Evolutionary conservation across 2,329 filamentous ascomycete genomes (phyloP).

Genomic region (Pyricularia sp.): DNA sequence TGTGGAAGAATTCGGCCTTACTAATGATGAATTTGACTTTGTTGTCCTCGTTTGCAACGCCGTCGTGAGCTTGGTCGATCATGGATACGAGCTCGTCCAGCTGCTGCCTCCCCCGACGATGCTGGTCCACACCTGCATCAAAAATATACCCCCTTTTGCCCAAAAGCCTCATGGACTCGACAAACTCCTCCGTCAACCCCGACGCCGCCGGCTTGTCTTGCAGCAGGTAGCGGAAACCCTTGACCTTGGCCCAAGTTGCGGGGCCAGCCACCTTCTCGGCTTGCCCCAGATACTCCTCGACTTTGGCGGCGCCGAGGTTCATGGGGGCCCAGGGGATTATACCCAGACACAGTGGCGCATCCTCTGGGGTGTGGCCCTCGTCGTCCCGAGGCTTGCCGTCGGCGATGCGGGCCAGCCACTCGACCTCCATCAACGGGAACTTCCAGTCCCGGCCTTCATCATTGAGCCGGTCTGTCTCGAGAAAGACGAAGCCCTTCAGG

Average conservation of each 20-base stretch:
- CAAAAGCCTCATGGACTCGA: slow-evolving; percentile 56
- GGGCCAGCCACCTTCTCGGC: slow-evolving; percentile 54
- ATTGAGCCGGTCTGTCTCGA: slow-evolving; percentile 72
- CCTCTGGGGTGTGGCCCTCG: slow-evolving; percentile 45
- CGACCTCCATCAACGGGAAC: slow-evolving; percentile 62
- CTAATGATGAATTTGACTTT: slow-evolving; percentile 63
- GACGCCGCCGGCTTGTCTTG: slow-evolving; percentile 65
- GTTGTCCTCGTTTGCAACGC: slow-evolving; percentile 46
- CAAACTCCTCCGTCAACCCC: slow-evolving; percentile 54
- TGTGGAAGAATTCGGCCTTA: slow-evolving; percentile 27
- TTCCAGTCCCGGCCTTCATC: slow-evolving; percentile 52
- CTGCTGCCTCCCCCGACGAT: slow-evolving; percentile 65
- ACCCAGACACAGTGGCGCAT: slow-evolving; percentile 51
- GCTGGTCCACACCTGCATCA: slow-evolving; percentile 76
- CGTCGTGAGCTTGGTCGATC: slow-evolving; percentile 57
- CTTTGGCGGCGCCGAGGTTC: slow-evolving; percentile 46
- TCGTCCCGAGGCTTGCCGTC: slow-evolving; percentile 45
- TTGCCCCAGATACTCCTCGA: slow-evolving; percentile 56
- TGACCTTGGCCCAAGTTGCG: slow-evolving; percentile 57
- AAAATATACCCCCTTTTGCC: slow-evolving; percentile 59
- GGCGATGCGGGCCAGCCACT: slow-evolving; percentile 57
- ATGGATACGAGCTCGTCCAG: slow-evolving; percentile 62
- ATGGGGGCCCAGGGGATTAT: slow-evolving; percentile 84
- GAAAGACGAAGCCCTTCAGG: slow-evolving; percentile 65
- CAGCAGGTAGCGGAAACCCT: slow-evolving; percentile 74